Conservation (phyloP, 768 basidiomycete species). For the Suillus placidus region DNA sequence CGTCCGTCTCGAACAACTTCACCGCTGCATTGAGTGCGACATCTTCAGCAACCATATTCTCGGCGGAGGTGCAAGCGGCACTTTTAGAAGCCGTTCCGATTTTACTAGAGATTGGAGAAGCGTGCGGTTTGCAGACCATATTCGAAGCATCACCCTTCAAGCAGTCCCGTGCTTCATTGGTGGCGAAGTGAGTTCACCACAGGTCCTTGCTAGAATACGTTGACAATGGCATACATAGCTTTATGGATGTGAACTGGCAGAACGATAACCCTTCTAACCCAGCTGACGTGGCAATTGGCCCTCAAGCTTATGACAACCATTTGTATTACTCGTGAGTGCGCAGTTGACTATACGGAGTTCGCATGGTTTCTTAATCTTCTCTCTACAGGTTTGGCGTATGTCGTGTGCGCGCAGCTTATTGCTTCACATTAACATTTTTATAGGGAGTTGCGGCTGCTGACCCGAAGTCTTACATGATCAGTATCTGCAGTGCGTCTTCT, state of each 20-base stretch:
- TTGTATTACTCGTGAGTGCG: constrained; percentile 68
- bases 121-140: constrained; percentile 23
- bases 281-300: constrained; percentile 65
- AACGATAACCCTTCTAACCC: constrained; percentile 70
- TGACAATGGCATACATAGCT: constrained; percentile 42
- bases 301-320: constrained; percentile 79
- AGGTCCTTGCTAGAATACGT: background rate
- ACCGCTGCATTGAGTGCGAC: constrained; percentile 37
- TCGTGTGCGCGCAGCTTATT: background rate
- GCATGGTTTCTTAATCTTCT: constrained; percentile 6
- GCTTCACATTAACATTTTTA: background rate
- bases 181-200: constrained; percentile 38
- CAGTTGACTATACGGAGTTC: background rate
- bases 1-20: constrained; percentile 34
- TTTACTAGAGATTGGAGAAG: constrained; percentile 31
- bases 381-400: constrained; percentile 59
- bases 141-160: constrained; percentile 27
- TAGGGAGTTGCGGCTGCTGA: constrained; percentile 74
- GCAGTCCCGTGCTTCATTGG: constrained; percentile 29
- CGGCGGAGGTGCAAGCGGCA: constrained; percentile 33
- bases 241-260: constrained; percentile 86
- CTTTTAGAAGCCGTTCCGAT: constrained; percentile 41
- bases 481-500: constrained; percentile 64
- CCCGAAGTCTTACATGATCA: constrained; percentile 62
- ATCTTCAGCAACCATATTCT: constrained; percentile 24